Conservation (phyloP, 2,329 filamentous ascomycete species). For the Diaporthe sp. region DNA sequence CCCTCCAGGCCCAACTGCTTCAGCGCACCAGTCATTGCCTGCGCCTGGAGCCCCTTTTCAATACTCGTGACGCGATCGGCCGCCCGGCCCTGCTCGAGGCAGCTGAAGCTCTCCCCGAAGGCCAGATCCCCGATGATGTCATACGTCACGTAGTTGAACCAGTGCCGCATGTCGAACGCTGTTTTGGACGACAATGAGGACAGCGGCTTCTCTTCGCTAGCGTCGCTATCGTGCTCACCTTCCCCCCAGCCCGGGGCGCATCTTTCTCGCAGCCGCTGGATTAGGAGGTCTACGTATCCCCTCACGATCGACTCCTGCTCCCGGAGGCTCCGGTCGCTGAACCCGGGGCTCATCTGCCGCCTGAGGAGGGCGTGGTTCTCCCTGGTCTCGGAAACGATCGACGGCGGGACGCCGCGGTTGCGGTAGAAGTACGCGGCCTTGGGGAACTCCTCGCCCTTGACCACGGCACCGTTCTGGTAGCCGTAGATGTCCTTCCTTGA, state of each 20-base stretch:
- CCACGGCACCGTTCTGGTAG: constrained; percentile 31
- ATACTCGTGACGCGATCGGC: constrained; percentile 47
- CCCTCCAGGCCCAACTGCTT: constrained; percentile 37
- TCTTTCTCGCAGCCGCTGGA: constrained; percentile 34
- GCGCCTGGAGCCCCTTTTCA: constrained; percentile 41
- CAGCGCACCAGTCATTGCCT: neutral
- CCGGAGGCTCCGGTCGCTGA: constrained; percentile 46
- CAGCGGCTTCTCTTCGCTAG: constrained; percentile 9
- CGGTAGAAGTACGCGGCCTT: constrained; percentile 39
- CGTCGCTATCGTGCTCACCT: neutral
- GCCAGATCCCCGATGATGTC: constrained; percentile 58
- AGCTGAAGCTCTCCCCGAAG: constrained; percentile 57
- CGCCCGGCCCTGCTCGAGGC: constrained; percentile 46
- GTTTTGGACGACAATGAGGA: neutral
- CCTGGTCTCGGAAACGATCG: constrained; percentile 39
- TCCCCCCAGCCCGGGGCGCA: neutral
- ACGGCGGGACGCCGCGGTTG: constrained; percentile 14
- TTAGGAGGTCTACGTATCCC: constrained; percentile 44
- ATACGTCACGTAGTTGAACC: constrained; percentile 53
- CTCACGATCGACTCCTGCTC: constrained; percentile 48
- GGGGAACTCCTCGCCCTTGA: constrained; percentile 38
- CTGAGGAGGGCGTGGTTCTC: constrained; percentile 39
- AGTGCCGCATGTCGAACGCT: constrained; percentile 40
- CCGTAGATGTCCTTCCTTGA: constrained; percentile 39
- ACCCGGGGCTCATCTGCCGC: constrained; percentile 46